Percentiles rank a stretch among this genome's conserved stretches.
These are phyloP conservation scores for Alternaria gaisen DNA, from an alignment of 2,329 filamentous ascomycete genomes.

Conservation along the genomic window DNA sequence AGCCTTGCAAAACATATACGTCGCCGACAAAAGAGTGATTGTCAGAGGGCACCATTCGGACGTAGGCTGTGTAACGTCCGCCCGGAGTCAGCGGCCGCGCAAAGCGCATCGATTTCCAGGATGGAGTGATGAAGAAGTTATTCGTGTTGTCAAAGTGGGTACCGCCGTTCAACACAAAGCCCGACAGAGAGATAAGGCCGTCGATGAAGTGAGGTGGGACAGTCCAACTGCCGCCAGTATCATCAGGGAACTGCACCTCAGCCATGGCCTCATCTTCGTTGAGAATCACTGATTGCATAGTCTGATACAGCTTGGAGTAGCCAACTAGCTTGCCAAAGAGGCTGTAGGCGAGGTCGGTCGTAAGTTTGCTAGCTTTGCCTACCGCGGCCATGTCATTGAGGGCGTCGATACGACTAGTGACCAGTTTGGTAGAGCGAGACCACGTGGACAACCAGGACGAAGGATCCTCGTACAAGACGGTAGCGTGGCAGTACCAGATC, in stretches of 20 bases:
- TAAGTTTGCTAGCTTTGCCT: background rate
- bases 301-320: background rate
- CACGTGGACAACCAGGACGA: background rate
- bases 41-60: background rate
- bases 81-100: background rate
- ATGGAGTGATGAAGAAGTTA: background rate
- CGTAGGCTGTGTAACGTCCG: background rate
- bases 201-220: background rate
- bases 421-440: background rate
- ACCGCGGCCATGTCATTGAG: background rate
- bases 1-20: background rate
- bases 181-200: background rate
- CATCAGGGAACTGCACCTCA: background rate
- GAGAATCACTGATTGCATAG: background rate
- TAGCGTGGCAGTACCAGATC: background rate
- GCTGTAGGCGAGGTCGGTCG: background rate
- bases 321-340: background rate
- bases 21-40: background rate
- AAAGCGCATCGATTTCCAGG: background rate
- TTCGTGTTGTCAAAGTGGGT: background rate
- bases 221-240: background rate
- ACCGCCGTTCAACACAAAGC: background rate
- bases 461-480: background rate
- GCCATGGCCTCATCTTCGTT: background rate
- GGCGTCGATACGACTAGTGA: background rate